Base-by-base conservation (phyloP, 345 rosid genomes). In the Salix suchowensis region DNA sequence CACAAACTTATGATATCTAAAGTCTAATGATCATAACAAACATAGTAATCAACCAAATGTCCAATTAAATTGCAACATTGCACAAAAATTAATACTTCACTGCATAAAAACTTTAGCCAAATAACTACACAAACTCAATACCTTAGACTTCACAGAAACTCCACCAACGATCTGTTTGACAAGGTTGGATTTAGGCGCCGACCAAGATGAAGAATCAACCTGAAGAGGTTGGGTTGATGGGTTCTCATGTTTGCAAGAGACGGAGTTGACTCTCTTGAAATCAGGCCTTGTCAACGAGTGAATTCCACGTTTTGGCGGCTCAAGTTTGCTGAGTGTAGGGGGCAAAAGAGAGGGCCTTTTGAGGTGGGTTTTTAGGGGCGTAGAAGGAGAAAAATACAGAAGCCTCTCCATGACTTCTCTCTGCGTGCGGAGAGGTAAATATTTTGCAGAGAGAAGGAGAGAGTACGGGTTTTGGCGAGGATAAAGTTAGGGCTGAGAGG, bases 401-500 rank as follows among this genome's bases (percentile, higher is more conserved):
- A 96, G 94, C 96, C 96, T 88, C 77, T 93, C 98, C 98, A 95
- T 95, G 88, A 90, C 88, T 81, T 82, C 85, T 15, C 21, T 62
- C 7, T 42, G 60, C 50, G 3, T 60, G 66, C 44, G 60, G 72
- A 74, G 65, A 50, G 39, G 75, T 16, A 19, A 71, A 66, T 42
- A 39, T 66, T 80, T 54, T 65, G 80, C 68, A 69, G 66, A 72
- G 76, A 37, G 39, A 55, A 18, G 28, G 54, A 26, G 37, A 62
- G 60, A 24, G 60, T 0, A 68, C 37, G 46, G 65, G 66, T 64
- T 7, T n/a, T n/a, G 71, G 30, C 15, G 70, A 58, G 64, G 91
- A 86, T 80, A 82, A 73, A 83, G 84, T 73, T 74, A 83, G 70
- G 74, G 78, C 42, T 24, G 36, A 44, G 46, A 39, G 74, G 16